These are phyloP conservation scores for Waltiozyma sp. DNA, from an alignment of 1,139 yeast genomes.

Conservation along the genomic window DNA sequence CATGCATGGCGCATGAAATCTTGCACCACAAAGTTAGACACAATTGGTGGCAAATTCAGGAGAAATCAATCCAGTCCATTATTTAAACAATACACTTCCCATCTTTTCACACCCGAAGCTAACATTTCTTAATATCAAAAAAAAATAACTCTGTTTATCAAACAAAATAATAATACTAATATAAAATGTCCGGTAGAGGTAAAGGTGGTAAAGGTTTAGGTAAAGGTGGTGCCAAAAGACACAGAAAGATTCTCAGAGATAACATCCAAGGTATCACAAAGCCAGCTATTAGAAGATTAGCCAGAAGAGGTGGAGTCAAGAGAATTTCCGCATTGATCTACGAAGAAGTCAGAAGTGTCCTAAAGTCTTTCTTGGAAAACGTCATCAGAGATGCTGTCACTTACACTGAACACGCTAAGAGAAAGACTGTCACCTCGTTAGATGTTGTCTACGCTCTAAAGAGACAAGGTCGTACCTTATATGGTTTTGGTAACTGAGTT, in stretches of 20 bases:
- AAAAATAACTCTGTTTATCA: too few species aligned
- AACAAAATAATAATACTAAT: conserved; percentile 9
- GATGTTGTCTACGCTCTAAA: conserved; percentile 98
- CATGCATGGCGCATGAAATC: not conserved
- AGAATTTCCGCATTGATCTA: conserved; percentile 98
- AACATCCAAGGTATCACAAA: conserved; percentile 99
- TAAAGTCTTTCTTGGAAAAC: conserved; percentile 90
- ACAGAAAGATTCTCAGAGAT: conserved; percentile 98
- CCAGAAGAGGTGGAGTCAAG: conserved; percentile 99
- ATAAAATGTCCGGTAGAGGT: conserved; percentile 95
- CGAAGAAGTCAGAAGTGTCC: conserved; percentile 97
- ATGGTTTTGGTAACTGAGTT: conserved; percentile 97
- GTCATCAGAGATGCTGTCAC: conserved; percentile 99
- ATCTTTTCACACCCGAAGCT: not conserved
- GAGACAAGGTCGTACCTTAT: conserved; percentile 99
- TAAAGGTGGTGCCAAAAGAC: conserved; percentile 94
- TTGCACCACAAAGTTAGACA: not conserved
- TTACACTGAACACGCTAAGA: conserved; percentile 99
- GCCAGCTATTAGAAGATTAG: conserved; percentile 99
- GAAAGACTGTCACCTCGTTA: conserved; percentile 98
- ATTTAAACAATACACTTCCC: not conserved
- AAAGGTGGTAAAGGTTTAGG: conserved; percentile 99
- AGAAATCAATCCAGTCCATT: not conserved
- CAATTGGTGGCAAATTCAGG: not conserved
- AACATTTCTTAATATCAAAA: too few species aligned